Conservation (phyloP, 768 basidiomycete species). For the Tylopilus felleus region DNA sequence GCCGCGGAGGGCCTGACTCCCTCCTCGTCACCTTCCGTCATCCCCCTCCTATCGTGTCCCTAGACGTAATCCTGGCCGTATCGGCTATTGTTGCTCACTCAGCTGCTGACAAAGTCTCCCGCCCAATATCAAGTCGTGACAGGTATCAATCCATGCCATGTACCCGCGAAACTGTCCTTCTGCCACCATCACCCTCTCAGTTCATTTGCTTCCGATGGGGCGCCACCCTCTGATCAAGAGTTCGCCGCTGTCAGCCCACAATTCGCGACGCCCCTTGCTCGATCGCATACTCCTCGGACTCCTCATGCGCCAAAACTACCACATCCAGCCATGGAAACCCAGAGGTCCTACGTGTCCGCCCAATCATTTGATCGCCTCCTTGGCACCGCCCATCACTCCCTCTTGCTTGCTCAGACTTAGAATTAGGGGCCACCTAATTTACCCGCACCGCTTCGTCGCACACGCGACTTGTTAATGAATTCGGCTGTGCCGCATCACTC, state of each 20-base stretch:
- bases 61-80: neutral
- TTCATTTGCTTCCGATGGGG: neutral
- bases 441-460: constrained; percentile 6
- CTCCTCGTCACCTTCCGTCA: neutral
- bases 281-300: neutral
- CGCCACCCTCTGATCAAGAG: constrained; percentile 12
- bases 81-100: neutral
- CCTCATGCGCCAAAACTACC: neutral
- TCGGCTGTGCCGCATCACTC: constrained; percentile 12
- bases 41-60: neutral
- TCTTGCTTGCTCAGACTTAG: neutral
- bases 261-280: neutral
- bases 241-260: constrained; percentile 4
- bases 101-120: constrained; percentile 6
- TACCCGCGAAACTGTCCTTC: constrained; percentile 11
- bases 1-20: no score
- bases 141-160: neutral
- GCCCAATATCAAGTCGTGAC: neutral
- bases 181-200: constrained; percentile 1
- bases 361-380: constrained; percentile 3
- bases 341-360: neutral
- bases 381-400: constrained; percentile 5
- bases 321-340: neutral
- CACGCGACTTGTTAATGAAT: constrained; percentile 11
- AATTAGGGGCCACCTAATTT: neutral